phyloP scores from a whole-genome alignment of 2,329 filamentous ascomycete genomes.

The Tolypocladium paradoxum region DNA sequence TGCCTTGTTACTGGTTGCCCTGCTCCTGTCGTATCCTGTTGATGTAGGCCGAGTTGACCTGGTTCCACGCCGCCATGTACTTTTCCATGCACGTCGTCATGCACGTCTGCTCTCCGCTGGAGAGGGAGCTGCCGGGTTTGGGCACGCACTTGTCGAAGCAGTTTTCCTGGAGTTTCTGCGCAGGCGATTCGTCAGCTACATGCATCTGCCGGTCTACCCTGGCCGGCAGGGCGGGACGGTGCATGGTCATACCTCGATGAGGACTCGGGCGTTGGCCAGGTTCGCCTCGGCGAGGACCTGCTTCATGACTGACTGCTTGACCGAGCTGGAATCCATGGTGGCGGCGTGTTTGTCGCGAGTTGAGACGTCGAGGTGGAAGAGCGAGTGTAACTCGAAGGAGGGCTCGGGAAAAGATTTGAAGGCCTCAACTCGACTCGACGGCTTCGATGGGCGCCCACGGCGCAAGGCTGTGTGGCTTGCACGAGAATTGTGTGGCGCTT shows the following conservation, averaged over 20 bases:
- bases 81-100: constrained; percentile 73
- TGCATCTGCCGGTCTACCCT: neutral
- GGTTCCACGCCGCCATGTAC: constrained; percentile 73
- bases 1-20: constrained; percentile 9
- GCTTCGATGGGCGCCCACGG: neutral
- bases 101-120: constrained; percentile 58
- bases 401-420: neutral
- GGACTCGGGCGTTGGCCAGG: constrained; percentile 55
- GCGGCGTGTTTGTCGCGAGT: constrained; percentile 10
- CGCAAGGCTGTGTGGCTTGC: constrained; percentile 20
- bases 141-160: constrained; percentile 72
- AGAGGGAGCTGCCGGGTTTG: constrained; percentile 56
- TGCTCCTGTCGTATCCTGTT: constrained; percentile 50
- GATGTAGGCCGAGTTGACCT: constrained; percentile 59
- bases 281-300: constrained; percentile 55
- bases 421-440: neutral
- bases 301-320: constrained; percentile 53
- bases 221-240: neutral
- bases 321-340: constrained; percentile 45
- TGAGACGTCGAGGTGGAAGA: constrained; percentile 8
- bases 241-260: constrained; percentile 49
- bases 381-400: neutral
- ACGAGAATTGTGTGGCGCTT: neutral
- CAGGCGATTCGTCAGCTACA: neutral
- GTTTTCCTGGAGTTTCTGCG: constrained; percentile 67